Evolutionary conservation across 2,329 filamentous ascomycete species (phyloP).

Genomic region (Dactylonectria estremocensis): DNA sequence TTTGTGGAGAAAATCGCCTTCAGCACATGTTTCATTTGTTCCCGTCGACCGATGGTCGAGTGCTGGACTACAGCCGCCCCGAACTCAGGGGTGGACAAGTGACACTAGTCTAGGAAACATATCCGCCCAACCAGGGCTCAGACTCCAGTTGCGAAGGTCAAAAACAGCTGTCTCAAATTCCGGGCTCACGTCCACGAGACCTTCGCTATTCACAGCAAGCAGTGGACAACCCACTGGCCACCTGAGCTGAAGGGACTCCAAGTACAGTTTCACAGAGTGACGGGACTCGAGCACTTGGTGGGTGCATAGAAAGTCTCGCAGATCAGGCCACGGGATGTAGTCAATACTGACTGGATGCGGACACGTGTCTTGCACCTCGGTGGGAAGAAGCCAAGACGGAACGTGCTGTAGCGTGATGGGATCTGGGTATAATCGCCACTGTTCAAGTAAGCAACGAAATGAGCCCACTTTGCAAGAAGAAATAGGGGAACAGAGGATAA

Average conservation of each 20-base stretch:
- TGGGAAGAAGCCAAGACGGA: conserved; percentile 40
- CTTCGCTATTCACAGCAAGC: conserved; percentile 27
- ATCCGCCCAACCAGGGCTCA: conserved; percentile 43
- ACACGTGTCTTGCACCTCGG: conserved; percentile 41
- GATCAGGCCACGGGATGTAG: conserved; percentile 46
- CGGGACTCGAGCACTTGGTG: conserved; percentile 38
- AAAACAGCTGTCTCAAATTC: conserved; percentile 42
- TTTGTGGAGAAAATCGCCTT: not conserved
- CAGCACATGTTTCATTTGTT: not conserved
- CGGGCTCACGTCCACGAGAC: conserved; percentile 39
- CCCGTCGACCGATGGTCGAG: not conserved
- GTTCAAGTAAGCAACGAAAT: conserved; percentile 3
- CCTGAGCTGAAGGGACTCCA: conserved; percentile 38
- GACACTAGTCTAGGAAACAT: conserved; percentile 42
- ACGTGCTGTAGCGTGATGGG: conserved; percentile 41
- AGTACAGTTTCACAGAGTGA: conserved; percentile 44
- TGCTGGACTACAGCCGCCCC: not conserved
- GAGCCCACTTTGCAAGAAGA: not conserved
- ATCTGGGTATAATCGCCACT: conserved; percentile 47
- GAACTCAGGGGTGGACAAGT: conserved; percentile 31
- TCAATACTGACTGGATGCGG: conserved; percentile 45
- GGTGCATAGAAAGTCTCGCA: conserved; percentile 43
- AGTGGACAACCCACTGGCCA: conserved; percentile 41
- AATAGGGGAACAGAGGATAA: not conserved
- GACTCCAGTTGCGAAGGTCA: conserved; percentile 44